Percentiles rank a stretch among this genome's conserved stretches.
Conservation (phyloP, 495 filamentous ascomycete species). For the Physcia stellaris region DNA sequence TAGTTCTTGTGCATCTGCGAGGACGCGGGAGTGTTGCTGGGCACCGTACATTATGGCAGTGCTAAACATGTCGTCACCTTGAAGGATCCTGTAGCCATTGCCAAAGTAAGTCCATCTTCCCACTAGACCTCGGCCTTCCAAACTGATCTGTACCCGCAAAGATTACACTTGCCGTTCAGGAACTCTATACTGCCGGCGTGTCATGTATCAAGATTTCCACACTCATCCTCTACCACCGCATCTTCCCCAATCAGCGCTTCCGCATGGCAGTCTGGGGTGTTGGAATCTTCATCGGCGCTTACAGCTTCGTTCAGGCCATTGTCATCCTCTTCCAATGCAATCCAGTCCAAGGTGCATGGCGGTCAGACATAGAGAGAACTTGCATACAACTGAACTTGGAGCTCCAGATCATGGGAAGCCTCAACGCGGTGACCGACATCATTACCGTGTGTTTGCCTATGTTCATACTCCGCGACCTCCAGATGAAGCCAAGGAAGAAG, state of each 20-base stretch:
- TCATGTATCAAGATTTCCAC: slow-evolving; percentile 28
- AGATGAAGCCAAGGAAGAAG: not conserved
- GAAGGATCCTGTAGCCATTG: not conserved
- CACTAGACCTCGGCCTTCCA: not conserved
- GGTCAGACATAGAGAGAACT: not conserved
- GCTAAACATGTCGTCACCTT: not conserved
- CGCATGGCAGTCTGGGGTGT: slow-evolving; percentile 17
- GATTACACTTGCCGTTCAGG: slow-evolving; percentile 16
- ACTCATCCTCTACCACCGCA: slow-evolving; percentile 24
- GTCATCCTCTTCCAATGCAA: slow-evolving; percentile 24
- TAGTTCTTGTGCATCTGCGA: not conserved
- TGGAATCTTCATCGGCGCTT: slow-evolving; percentile 17
- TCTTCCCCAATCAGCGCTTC: slow-evolving; percentile 18
- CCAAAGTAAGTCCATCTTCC: not conserved
- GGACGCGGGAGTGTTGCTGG: not conserved
- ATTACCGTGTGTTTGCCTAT: slow-evolving; percentile 4
- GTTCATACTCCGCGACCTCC: slow-evolving; percentile 4
- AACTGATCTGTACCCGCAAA: not conserved
- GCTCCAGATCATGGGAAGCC: not conserved
- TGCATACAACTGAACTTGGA: slow-evolving; percentile 3
- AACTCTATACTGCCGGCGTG: slow-evolving; percentile 20
- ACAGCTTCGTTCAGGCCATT: slow-evolving; percentile 18
- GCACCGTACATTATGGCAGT: not conserved
- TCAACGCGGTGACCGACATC: slow-evolving; percentile 8
- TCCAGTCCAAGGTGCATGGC: slow-evolving; percentile 14